phyloP scores from a whole-genome alignment of 208 protist genomes.

The Phytomonas sp. region DNA sequence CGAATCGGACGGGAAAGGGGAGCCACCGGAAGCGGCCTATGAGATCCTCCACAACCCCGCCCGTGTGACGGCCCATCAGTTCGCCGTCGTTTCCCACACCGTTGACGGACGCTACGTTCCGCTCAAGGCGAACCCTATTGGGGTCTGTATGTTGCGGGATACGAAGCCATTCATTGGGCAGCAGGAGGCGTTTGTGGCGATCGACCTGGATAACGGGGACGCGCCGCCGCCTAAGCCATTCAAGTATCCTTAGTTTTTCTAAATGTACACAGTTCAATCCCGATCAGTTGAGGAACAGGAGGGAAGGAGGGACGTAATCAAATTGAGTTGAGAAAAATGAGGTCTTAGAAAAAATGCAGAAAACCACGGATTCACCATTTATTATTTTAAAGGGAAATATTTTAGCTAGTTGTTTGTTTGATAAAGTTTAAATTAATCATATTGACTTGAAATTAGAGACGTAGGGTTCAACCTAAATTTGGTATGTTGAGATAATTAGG shows the following conservation, averaged over 20 bases:
- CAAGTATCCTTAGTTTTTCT: constrained; percentile 46
- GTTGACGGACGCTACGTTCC: constrained; percentile 63
- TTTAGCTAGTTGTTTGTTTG: neutral
- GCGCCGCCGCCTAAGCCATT: constrained; percentile 75
- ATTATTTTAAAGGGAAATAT: neutral
- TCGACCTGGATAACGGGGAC: constrained; percentile 36
- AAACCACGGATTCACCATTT: neutral
- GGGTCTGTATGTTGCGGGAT: constrained; percentile 75
- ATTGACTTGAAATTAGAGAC: constrained; percentile 7
- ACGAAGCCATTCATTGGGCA: constrained; percentile 48
- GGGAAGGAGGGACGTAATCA: neutral
- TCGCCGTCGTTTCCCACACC: constrained; percentile 53
- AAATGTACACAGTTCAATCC: constrained; percentile 1
- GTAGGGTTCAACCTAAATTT: neutral
- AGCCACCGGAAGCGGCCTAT: constrained; percentile 12
- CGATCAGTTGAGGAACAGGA: neutral
- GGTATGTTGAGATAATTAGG: neutral
- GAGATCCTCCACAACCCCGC: constrained; percentile 74
- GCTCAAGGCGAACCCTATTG: constrained; percentile 56
- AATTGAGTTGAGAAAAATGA: neutral
- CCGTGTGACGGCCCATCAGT: constrained; percentile 71
- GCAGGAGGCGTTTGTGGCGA: constrained; percentile 35
- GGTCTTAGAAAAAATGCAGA: constrained; percentile 2
- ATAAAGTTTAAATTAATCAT: constrained; percentile 1
- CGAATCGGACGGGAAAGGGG: neutral